A percentile compares a stretch with the other conserved stretches of the same genome.
phyloP scores from a whole-genome alignment of 352 stramenopile species.

The Elongisporangium prolatum region DNA sequence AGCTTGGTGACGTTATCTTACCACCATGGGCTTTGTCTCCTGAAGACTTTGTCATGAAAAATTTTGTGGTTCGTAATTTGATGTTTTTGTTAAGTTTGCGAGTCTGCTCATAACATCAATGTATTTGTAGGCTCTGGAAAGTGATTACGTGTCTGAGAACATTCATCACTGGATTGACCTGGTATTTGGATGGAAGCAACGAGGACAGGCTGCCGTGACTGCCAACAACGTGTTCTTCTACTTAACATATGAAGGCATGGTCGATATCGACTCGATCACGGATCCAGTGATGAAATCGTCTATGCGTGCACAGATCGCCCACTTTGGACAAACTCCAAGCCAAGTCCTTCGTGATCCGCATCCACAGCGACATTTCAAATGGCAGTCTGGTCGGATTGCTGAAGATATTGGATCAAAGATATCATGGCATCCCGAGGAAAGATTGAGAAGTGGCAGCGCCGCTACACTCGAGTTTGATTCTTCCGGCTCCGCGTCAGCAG shows the following conservation, averaged over 20 bases:
- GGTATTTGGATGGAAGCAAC: constrained; percentile 73
- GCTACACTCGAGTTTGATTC: neutral
- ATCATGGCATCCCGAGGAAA: neutral
- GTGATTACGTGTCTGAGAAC: constrained; percentile 77
- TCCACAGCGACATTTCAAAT: constrained; percentile 34
- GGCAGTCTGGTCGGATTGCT: neutral
- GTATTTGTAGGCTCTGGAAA: constrained; percentile 63
- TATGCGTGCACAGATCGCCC: constrained; percentile 95
- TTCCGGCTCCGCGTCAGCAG: neutral
- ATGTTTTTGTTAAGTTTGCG: neutral
- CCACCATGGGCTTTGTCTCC: constrained; percentile 83
- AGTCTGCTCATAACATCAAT: neutral
- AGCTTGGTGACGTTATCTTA: constrained; percentile 93
- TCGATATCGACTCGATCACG: constrained; percentile 95
- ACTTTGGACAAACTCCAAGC: constrained; percentile 97
- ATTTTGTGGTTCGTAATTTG: constrained; percentile 52
- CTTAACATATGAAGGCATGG: constrained; percentile 97
- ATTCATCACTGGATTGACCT: constrained; percentile 90
- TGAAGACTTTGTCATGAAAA: constrained; percentile 85
- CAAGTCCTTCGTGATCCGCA: constrained; percentile 94
- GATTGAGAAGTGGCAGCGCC: neutral
- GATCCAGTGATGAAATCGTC: constrained; percentile 92
- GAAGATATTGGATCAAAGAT: neutral
- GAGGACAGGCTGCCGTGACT: constrained; percentile 79
- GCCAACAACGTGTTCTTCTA: constrained; percentile 99